Evolutionary conservation across 2,329 filamentous ascomycete species (phyloP), one percentile per base, ranked within the genome.

Genomic region (Neonectria sp.): DNA sequence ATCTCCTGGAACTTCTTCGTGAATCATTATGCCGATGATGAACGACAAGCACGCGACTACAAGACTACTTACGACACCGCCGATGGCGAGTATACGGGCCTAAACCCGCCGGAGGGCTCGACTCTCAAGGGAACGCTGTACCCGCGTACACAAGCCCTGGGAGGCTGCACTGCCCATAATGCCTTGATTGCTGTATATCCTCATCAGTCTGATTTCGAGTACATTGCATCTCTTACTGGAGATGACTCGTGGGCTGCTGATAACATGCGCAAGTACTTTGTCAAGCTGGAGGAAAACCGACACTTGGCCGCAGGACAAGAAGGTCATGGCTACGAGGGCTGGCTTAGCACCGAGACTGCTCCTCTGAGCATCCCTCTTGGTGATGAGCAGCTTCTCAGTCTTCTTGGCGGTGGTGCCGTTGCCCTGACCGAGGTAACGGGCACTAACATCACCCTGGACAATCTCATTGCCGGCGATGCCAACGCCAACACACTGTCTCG

Each of bases 1-100:
- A 83, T 90, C 71, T 80, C 83, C 52, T 92, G 90, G 90, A 86
- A 90, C 76, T 91, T 88, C 79, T 92, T 87, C 69, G 87, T 90
- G n/a, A 84, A 84, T 52, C 89, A 91, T 76, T 91, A 90, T 73
- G 81, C 83, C 9, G 84, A 91, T 67, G 79, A 87, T 51, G 77
- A 79, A 25, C 82, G 86, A 43, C 86, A 89, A 69, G 82, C 84
- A 25, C 81, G 82, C 58, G 88, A 92, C 75, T 86, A 80, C 71
- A 91, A 92, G 81, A 86, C 88, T 53, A 86, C 86, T 1, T 91
- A 89, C 74, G 75, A 83, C 9, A 87, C 86, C 0, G 80, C 84
- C 0, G 78, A 85, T 53, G 88, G 87, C 15, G 77, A 84, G 33
- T 90, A 90, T 73, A 86, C 84, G 80, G 73, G 68, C n/a, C 73